Percentiles rank a stretch among this genome's conserved stretches.
Evolutionary conservation across 1,284 basidiomycete genomes (phyloP).

Genomic region (Ceratobasidium sp.): DNA sequence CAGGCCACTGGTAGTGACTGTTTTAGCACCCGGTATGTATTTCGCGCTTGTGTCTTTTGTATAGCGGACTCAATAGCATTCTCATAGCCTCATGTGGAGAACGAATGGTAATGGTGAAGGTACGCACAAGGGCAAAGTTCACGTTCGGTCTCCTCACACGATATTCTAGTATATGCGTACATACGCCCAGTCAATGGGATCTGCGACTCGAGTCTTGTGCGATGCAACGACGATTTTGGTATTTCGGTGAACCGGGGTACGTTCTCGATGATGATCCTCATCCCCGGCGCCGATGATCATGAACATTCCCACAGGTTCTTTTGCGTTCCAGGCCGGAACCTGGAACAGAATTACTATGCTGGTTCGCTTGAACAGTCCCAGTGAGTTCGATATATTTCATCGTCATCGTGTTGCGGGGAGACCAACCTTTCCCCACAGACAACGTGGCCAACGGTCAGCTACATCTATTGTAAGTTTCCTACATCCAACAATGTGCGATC

Average conservation of each 20-base stretch:
- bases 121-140: slow-evolving; percentile 41
- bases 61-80: not conserved
- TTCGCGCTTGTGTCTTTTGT: not conserved
- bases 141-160: slow-evolving; percentile 6
- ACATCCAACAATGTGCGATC: slow-evolving; percentile 28
- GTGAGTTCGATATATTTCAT: not conserved
- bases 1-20: slow-evolving; percentile 61
- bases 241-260: slow-evolving; percentile 54
- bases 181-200: slow-evolving; percentile 59
- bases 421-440: slow-evolving; percentile 43
- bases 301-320: slow-evolving; percentile 11
- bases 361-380: slow-evolving; percentile 63
- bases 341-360: slow-evolving; percentile 65
- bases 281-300: slow-evolving; percentile 54
- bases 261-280: slow-evolving; percentile 55
- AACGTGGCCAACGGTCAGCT: slow-evolving; percentile 64
- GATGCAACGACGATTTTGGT: slow-evolving; percentile 56
- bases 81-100: slow-evolving; percentile 70
- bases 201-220: slow-evolving; percentile 46
- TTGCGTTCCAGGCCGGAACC: slow-evolving; percentile 49
- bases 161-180: slow-evolving; percentile 64
- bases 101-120: slow-evolving; percentile 63
- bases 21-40: slow-evolving; percentile 60
- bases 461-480: slow-evolving; percentile 58
- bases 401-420: slow-evolving; percentile 17